Percentiles rank a stretch among this genome's conserved stretches.
These are phyloP conservation scores for Backusella morwellensis DNA, from an alignment of 192 early-diverging fungal genomes.

Conservation along the genomic window DNA sequence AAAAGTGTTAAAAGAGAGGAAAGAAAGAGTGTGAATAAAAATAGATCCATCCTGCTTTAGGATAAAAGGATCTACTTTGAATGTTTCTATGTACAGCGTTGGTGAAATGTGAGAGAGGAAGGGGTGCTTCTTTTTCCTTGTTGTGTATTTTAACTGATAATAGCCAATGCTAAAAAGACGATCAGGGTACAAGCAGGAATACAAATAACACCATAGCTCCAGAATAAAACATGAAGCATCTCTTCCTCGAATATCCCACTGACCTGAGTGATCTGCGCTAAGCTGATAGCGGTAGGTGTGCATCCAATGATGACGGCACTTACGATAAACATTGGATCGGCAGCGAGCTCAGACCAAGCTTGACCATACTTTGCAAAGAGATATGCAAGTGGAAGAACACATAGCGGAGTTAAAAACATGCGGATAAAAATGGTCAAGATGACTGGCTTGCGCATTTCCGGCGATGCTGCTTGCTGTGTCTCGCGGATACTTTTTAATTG, in stretches of 20 bases:
- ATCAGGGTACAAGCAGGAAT: conserved; percentile 32
- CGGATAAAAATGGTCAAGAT: conserved; percentile 29
- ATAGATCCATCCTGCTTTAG: not conserved
- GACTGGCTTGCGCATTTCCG: conserved; percentile 21
- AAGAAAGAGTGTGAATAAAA: not conserved
- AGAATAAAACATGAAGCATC: conserved; percentile 66
- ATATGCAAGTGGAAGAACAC: conserved; percentile 39
- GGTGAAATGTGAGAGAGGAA: not conserved
- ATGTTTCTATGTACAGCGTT: not conserved
- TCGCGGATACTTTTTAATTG: conserved; percentile 43
- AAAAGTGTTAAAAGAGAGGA: not conserved
- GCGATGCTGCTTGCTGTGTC: conserved; percentile 3
- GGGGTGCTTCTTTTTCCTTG: not conserved
- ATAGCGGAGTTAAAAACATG: conserved; percentile 34
- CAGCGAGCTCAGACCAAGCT: conserved; percentile 40
- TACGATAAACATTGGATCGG: conserved; percentile 65
- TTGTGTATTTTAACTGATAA: not conserved
- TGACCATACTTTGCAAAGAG: conserved; percentile 16
- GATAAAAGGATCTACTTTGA: not conserved
- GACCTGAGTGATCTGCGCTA: conserved; percentile 68
- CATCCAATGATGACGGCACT: conserved; percentile 60
- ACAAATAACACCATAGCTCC: conserved; percentile 58
- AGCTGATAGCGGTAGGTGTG: conserved; percentile 70
- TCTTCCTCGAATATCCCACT: conserved; percentile 68
- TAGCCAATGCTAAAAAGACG: conserved; percentile 24